Evolutionary conservation across 768 basidiomycete species (phyloP).

Genomic region (Suillus alpinus): DNA sequence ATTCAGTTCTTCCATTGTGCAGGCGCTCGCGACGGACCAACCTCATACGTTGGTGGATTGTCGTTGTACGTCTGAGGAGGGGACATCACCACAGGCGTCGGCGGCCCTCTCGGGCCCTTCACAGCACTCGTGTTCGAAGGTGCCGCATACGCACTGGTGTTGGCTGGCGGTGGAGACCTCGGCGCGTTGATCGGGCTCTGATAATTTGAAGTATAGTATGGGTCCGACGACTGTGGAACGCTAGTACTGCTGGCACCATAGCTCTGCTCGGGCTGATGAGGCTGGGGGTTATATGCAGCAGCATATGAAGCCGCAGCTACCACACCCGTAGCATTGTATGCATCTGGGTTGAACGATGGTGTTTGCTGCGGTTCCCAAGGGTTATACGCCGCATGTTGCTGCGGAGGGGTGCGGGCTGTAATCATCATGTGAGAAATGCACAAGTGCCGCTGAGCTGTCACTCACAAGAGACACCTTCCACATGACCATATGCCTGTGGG

Average conservation of each 20-base stretch:
- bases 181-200: conserved; percentile 18
- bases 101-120: conserved; percentile 41
- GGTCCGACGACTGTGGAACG: conserved; percentile 38
- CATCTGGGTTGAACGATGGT: conserved; percentile 33
- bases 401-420: conserved; percentile 53
- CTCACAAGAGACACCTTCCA: conserved; percentile 54
- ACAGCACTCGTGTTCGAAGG: conserved; percentile 36
- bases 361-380: conserved; percentile 14
- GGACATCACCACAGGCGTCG: conserved; percentile 21
- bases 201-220: conserved; percentile 25
- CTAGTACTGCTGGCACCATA: conserved; percentile 43
- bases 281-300: conserved; percentile 11
- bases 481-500: conserved; percentile 49
- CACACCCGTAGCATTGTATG: conserved; percentile 36
- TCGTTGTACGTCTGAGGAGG: conserved; percentile 41
- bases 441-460: conserved; percentile 9
- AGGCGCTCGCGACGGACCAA: conserved; percentile 42
- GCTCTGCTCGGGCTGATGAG: conserved; percentile 40
- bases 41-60: conserved; percentile 66
- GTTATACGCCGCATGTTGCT: conserved; percentile 44
- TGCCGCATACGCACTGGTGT: conserved; percentile 32
- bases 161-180: conserved; percentile 37
- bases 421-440: conserved; percentile 4
- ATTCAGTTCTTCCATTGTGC: conserved; percentile 47
- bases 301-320: conserved; percentile 15